phyloP scores from a whole-genome alignment of 192 early-diverging fungal species.

The Oehlia diaphana region DNA sequence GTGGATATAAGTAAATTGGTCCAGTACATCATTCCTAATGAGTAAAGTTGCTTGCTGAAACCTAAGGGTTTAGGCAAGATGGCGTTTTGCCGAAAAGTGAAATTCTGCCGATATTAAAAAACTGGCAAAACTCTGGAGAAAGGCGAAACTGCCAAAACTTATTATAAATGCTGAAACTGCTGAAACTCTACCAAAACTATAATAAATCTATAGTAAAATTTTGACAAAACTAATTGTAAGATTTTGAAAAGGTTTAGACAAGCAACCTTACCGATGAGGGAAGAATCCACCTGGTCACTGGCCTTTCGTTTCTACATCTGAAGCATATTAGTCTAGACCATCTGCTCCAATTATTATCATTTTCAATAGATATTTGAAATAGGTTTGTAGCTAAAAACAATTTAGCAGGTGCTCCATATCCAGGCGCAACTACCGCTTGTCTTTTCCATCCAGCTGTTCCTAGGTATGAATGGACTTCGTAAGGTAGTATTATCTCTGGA shows the following conservation, averaged over 20 bases:
- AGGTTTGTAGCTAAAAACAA: neutral
- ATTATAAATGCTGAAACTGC: too few relatives aligned
- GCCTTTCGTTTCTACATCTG: neutral
- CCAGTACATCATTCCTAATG: neutral
- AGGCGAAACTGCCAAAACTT: too few relatives aligned
- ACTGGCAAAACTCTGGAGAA: too few relatives aligned
- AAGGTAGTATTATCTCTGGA: slow-evolving; percentile 7
- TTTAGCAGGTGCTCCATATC: neutral
- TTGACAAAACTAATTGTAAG: too few relatives aligned
- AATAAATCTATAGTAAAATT: too few relatives aligned
- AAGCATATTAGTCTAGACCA: neutral
- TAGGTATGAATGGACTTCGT: neutral
- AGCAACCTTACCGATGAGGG: too few relatives aligned
- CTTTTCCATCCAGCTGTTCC: neutral
- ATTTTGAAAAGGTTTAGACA: too few relatives aligned
- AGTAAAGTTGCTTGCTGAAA: too few relatives aligned
- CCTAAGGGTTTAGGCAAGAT: too few relatives aligned
- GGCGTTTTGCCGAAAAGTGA: too few relatives aligned
- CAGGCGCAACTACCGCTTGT: neutral
- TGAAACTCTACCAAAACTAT: too few relatives aligned
- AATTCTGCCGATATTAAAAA: too few relatives aligned
- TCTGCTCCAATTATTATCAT: slow-evolving; percentile 16
- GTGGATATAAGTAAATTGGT: slow-evolving; percentile 17
- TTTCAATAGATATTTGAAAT: slow-evolving; percentile 12
- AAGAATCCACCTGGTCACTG: neutral